Evolutionary conservation across 208 protist genomes (phyloP), one percentile per base, ranked within the genome.

Genomic region (Naegleria gruberi): DNA sequence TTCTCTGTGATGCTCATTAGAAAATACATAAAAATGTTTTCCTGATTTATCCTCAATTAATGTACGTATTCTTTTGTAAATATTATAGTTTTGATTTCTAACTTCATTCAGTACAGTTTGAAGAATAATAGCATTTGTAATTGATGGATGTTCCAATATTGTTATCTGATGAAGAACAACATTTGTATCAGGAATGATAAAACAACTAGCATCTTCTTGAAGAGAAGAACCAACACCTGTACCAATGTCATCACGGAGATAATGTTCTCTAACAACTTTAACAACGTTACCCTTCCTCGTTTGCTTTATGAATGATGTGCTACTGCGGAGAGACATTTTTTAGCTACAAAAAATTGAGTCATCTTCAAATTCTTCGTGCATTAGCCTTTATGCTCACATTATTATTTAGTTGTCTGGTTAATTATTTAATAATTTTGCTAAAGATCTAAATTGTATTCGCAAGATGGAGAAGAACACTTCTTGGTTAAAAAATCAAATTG

Each of bases 81-180:
- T 94, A 86, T 91, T 94, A 88, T 96, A 95, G 91, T 97, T 97
- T 87, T 94, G 94, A 87, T 97, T 96, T 90, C 96, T 93, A 77
- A 97, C 95, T 92, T 98, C 96, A n/a, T 91, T 93, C 81, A 97
- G 91, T 6, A 97, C 96, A 34, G 97, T 97, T 51, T 94, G 94
- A 30, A 97, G 93, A 47, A 98, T 92, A 30, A 98, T 92, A 81
- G 97, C 94, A 91, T 98, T 96, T 83, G 93, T 93, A 43, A 97
- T 92, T 0, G 92, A 92, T 1, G 92, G 51, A 86, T 96, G 93
- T 91, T 97, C 95, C 4, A 98, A 91, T 30, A 94, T 93, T 91
- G 97, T 97, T 92, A 98, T 97, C 91, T 98, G 97, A 91, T 97
- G 96, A 82, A 97, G 92, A n/a, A 97, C 92, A 84, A 97, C 95